Base-by-base conservation (phyloP, 306 rosid genomes). In the Fagus crenata region DNA sequence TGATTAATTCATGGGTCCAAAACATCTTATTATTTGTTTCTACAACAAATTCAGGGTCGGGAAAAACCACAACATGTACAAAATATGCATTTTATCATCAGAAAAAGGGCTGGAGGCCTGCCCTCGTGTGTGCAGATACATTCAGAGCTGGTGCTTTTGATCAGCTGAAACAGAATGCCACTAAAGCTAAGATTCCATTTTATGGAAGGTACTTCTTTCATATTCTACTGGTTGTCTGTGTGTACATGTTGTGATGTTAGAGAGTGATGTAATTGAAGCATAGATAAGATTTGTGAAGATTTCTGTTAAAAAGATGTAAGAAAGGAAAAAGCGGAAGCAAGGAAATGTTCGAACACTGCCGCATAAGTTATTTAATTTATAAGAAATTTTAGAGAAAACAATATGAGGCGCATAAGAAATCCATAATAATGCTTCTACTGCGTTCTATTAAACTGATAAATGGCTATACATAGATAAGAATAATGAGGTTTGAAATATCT, bases 81-180 rank as follows among this genome's bases (percentile, higher is more conserved):
- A 95, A 94, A 63, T 94, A 92, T 64, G 97, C 98, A 9, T 79
- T 67, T 82, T 87, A 92, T 84, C 87, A 92, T 87, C 96, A 90
- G 84, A 94, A 90, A 77, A 94, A 90, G 78, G 96, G 98, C 59
- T 94, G 98, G 98, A 92, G 92, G 81, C 98, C 98, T 4, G 97
- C 96, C 65, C 86, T 94, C 64, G 98, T 94, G 39, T 94, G 98
- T 78, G 97, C 98, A 0, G 97, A 94, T 89, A 94, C 98, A 37
- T 94, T 94, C 79, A 88, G 98, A 82, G 98, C 98, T 67, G 98
- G 97, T 83, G 98, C 98, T n/a, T 94, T 94, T 89, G 98, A 91
- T 87, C 98, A 93, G 83, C 78, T 93, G 87, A 93, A 90, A 86
- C 97, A 93, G 81, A 94, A 94, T 78, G 96, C 97, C 0, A 92